Evolutionary conservation across 768 basidiomycete species (phyloP).

Genomic region (Serendipita vermifera): DNA sequence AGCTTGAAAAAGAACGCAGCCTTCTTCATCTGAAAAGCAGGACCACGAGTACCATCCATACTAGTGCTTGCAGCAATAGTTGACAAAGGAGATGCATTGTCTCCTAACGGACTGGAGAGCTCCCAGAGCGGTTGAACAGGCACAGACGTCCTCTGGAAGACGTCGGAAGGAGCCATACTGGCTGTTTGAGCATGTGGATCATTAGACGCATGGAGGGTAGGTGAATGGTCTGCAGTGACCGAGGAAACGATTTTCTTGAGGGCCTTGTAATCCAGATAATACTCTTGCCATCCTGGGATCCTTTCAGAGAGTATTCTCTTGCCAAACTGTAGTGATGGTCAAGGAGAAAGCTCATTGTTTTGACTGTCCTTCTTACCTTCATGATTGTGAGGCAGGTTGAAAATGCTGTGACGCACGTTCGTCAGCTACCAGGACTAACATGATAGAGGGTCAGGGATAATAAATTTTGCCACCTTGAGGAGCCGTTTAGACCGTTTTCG

Average conservation of each 20-base stretch:
- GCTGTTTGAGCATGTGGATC: background rate
- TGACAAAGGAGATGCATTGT: conserved; percentile 16
- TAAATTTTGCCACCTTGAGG: no score
- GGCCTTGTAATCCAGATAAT: conserved; percentile 97
- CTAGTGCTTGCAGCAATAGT: conserved; percentile 46
- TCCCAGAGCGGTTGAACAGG: conserved; percentile 13
- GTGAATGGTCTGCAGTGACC: conserved; percentile 26
- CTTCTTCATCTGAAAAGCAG: conserved; percentile 87
- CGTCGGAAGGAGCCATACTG: background rate
- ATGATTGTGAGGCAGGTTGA: no score
- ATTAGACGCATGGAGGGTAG: background rate
- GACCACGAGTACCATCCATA: conserved; percentile 60
- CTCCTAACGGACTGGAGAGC: conserved; percentile 9
- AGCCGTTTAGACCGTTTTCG: no score
- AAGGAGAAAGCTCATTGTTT: no score
- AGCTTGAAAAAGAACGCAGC: conserved; percentile 99
- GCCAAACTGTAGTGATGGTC: conserved; percentile 69
- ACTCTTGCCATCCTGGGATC: conserved; percentile 89
- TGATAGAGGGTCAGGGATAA: no score
- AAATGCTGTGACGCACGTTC: no score
- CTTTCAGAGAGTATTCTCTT: conserved; percentile 95
- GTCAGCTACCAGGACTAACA: no score
- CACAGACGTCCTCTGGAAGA: background rate
- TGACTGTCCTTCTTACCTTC: no score
- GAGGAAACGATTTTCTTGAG: conserved; percentile 98